Evolutionary conservation across 2,329 filamentous ascomycete species (phyloP).

Genomic region (Harringtonia aguacate): DNA sequence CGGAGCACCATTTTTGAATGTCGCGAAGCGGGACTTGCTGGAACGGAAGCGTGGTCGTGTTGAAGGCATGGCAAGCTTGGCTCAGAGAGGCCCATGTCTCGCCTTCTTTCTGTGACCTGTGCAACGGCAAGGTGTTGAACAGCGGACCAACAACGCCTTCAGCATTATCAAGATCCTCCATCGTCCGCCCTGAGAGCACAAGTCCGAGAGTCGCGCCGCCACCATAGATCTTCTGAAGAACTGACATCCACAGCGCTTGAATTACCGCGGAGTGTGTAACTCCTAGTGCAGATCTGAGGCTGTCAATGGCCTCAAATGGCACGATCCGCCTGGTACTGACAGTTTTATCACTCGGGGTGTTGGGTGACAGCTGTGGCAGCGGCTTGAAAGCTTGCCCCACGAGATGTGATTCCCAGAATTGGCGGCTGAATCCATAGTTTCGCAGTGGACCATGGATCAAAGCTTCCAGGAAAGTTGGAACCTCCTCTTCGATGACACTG

Average conservation of each 20-base stretch:
- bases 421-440: constrained; percentile 24
- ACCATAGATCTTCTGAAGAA: constrained; percentile 41
- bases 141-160: constrained; percentile 68
- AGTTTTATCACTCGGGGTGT: background rate
- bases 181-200: constrained; percentile 66
- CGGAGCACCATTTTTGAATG: constrained; percentile 67
- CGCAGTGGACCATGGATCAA: constrained; percentile 60
- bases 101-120: constrained; percentile 15
- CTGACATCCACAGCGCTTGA: constrained; percentile 62
- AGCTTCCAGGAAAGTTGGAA: constrained; percentile 53
- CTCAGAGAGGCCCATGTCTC: constrained; percentile 51
- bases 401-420: constrained; percentile 61
- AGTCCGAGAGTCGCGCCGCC: constrained; percentile 53
- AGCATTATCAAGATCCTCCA: constrained; percentile 55
- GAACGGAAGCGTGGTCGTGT: constrained; percentile 55
- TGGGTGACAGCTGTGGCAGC: constrained; percentile 8
- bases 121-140: constrained; percentile 81
- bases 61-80: constrained; percentile 58
- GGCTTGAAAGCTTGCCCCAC: constrained; percentile 17
- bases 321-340: constrained; percentile 19
- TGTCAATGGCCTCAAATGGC: constrained; percentile 33
- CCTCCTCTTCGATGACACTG: constrained; percentile 13
- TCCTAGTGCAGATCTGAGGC: constrained; percentile 45
- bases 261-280: constrained; percentile 72
- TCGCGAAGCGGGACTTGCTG: constrained; percentile 71